A percentile compares a stretch with the other conserved stretches of the same genome.
phyloP scores from a whole-genome alignment of 345 rosid genomes.

The Salix dunnii region DNA sequence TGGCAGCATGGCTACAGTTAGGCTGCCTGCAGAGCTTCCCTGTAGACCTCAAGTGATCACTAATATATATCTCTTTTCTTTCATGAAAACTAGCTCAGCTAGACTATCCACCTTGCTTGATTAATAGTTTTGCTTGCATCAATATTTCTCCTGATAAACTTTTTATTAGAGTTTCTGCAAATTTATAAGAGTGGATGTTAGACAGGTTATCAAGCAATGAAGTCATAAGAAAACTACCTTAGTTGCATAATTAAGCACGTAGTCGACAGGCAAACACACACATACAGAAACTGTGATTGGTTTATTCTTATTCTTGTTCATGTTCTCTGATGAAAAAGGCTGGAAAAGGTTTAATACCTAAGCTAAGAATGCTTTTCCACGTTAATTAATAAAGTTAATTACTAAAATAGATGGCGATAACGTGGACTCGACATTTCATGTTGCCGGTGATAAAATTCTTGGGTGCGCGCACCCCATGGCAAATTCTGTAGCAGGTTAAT shows the following conservation, averaged over 20 bases:
- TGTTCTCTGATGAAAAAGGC: slow-evolving; percentile 10
- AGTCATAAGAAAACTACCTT: slow-evolving; percentile 34
- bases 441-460: neutral
- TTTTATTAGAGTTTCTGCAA: no score
- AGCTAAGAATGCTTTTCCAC: slow-evolving; percentile 39
- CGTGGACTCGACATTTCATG: slow-evolving; percentile 22
- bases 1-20: neutral
- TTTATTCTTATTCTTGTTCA: slow-evolving; percentile 23
- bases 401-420: slow-evolving; percentile 19
- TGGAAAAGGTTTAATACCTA: slow-evolving; percentile 14
- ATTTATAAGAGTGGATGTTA: slow-evolving; percentile 4
- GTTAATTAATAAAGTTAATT: slow-evolving; percentile 19
- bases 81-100: no score
- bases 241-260: slow-evolving; percentile 28
- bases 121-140: no score
- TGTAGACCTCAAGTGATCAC: no score
- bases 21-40: neutral
- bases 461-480: neutral
- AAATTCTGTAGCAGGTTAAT: neutral
- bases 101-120: no score
- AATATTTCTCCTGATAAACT: no score
- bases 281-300: slow-evolving; percentile 51
- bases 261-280: slow-evolving; percentile 53
- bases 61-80: no score
- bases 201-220: slow-evolving; percentile 55